Evolutionary conservation across 805 yeast genomes (phyloP), one percentile per base, ranked within the genome.

Genomic region (Nakazawaea wickerhamii): DNA sequence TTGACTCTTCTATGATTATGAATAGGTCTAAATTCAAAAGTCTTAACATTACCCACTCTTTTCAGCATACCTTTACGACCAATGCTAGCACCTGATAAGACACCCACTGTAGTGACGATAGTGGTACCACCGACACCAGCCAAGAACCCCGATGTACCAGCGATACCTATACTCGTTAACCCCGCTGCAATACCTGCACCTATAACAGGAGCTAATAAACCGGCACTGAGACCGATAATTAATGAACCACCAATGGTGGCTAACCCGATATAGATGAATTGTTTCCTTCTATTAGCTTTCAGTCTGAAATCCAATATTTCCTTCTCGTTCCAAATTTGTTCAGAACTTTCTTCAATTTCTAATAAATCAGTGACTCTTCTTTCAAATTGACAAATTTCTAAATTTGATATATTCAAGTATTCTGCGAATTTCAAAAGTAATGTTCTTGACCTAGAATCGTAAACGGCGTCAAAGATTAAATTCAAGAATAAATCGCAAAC

Each of bases 111-210:
- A 6, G 99, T 89, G 38, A 93, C 95, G 18, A 89, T 75, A 0
- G 96, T 88, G 6, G 97, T 86, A 38, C 99, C 99, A 26, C 96
- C 99, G 2, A 91, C 86, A 40, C 99, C 98, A 0, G 97, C 97
- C 25, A 93, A 67, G 51, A 93, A 93, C 1, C 95, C 87, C 13
- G 88, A 64, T 0, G 98, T 88, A n/a, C 99, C 98, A 1, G 86
- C 71, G 18, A 95, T 84, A 25, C 99, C 99, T 18, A 91, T 78
- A 0, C 99, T 93, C 1, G 97, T 82, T 31, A 93, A 68, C 13
- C 98, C 99, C 3, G 98, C 98, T 2, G 98, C 99, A 22, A 93
- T 57, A 55, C 99, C 99, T 1, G 98, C 98, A 39, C 98, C 98
- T 55, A 93, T 95, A 2, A 95, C 95, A 0, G 99, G 99, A 0